A percentile compares a stretch with the other conserved stretches of the same genome.
These are phyloP conservation scores for Escovopsis sp. DNA, from an alignment of 2,329 filamentous ascomycete genomes.

Conservation along the genomic window DNA sequence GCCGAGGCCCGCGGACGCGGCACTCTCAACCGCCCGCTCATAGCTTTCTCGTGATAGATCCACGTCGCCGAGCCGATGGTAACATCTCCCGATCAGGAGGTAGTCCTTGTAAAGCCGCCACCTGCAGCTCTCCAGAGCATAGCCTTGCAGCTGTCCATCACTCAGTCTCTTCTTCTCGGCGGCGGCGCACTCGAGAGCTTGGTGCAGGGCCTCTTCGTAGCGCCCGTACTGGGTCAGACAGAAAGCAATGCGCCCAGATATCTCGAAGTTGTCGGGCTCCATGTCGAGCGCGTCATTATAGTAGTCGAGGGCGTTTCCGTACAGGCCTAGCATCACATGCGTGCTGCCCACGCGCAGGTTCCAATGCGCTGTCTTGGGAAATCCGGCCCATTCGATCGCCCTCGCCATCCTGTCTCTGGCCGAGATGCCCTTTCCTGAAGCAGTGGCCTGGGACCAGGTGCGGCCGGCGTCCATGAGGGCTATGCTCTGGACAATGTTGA, in stretches of 20 bases:
- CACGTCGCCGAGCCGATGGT: constrained; percentile 17
- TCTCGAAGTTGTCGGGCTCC: constrained; percentile 24
- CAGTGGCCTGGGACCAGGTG: constrained; percentile 22
- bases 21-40: constrained; percentile 20
- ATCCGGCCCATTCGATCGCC: constrained; percentile 23
- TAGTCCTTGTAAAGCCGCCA: constrained; percentile 29
- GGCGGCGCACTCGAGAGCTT: constrained; percentile 22
- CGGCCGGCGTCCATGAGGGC: constrained; percentile 24
- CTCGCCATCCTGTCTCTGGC: constrained; percentile 20
- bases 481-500: constrained; percentile 28
- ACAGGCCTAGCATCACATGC: constrained; percentile 21
- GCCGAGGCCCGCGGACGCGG: constrained; percentile 12
- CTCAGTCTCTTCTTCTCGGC: constrained; percentile 19
- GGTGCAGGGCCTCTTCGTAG: constrained; percentile 20
- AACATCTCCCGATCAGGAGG: constrained; percentile 23
- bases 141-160: constrained; percentile 11
- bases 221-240: constrained; percentile 23
- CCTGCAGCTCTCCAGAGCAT: constrained; percentile 15
- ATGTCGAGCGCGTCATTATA: constrained; percentile 22
- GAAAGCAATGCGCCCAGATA: constrained; percentile 25
- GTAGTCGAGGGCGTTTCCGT: constrained; percentile 20
- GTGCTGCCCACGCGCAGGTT: constrained; percentile 26
- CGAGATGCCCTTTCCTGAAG: constrained; percentile 22
- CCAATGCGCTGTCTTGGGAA: constrained; percentile 21
- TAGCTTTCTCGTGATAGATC: constrained; percentile 22